These are phyloP conservation scores for Penicillium hesseltinei DNA, from an alignment of 2,329 filamentous ascomycete species.

Conservation along the genomic window DNA sequence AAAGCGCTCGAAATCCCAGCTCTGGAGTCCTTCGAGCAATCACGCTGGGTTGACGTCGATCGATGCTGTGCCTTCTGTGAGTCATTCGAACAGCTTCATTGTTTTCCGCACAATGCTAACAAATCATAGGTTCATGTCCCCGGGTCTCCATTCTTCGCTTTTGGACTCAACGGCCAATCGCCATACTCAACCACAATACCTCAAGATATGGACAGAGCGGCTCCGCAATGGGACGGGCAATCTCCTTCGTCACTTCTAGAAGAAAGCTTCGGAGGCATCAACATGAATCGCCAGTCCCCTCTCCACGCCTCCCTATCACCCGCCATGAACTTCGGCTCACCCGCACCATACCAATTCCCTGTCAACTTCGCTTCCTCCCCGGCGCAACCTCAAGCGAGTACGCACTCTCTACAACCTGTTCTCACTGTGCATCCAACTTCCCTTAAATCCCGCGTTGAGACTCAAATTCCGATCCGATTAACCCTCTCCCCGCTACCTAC, in stretches of 20 bases:
- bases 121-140: constrained; percentile 24
- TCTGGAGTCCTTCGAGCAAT: constrained; percentile 28
- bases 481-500: constrained; percentile 72
- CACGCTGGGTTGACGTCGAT: constrained; percentile 10
- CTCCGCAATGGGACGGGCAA: constrained; percentile 40
- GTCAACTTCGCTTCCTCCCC: constrained; percentile 37
- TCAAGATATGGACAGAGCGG: constrained; percentile 30
- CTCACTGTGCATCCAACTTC: constrained; percentile 66
- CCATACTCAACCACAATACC: constrained; percentile 35
- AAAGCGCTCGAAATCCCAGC: constrained; percentile 27
- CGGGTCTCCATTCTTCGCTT: constrained; percentile 34
- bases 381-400: constrained; percentile 27
- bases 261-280: constrained; percentile 47
- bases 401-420: constrained; percentile 38
- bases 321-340: constrained; percentile 36
- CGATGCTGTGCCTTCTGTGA: constrained; percentile 31
- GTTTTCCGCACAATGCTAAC: constrained; percentile 3
- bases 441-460: constrained; percentile 88
- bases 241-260: constrained; percentile 47
- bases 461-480: constrained; percentile 87
- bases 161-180: constrained; percentile 38
- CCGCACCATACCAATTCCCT: constrained; percentile 36
- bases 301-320: constrained; percentile 40
- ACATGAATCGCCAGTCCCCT: constrained; percentile 45
- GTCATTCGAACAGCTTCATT: constrained; percentile 10